phyloP scores from a whole-genome alignment of 495 filamentous ascomycete genomes.

The Pyronema domesticum region DNA sequence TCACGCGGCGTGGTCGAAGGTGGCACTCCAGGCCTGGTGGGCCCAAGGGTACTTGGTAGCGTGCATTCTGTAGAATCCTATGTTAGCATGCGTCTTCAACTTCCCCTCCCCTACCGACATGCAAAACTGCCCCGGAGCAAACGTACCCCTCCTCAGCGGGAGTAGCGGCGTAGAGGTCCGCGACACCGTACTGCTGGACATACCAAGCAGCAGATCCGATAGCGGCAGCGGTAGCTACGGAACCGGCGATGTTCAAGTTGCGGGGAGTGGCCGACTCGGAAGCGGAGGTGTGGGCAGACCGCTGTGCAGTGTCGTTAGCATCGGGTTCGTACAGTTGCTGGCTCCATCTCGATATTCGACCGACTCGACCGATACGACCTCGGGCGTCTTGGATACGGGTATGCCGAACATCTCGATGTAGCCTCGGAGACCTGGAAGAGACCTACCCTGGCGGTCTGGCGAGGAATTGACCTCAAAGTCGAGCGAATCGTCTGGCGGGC shows the following conservation, averaged over 20 bases:
- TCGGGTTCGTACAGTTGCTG: conserved; percentile 7
- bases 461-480: conserved; percentile 50
- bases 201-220: conserved; percentile 85
- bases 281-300: conserved; percentile 43
- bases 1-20: conserved; percentile 93
- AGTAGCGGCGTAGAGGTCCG: conserved; percentile 71
- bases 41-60: conserved; percentile 89
- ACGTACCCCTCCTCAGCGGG: conserved; percentile 95
- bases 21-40: conserved; percentile 73
- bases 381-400: conserved; percentile 8
- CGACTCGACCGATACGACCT: conserved; percentile 16
- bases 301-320: conserved; percentile 29
- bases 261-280: conserved; percentile 39
- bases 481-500: conserved; percentile 67
- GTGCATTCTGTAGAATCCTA: conserved; percentile 49
- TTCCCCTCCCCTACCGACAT: conserved; percentile 1
- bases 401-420: neutral
- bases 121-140: conserved; percentile 6
- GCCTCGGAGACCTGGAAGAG: neutral
- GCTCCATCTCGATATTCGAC: conserved; percentile 18
- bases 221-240: conserved; percentile 66
- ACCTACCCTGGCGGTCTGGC: conserved; percentile 20
- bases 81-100: conserved; percentile 1
- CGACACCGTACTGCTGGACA: conserved; percentile 74
- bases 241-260: conserved; percentile 59